Evolutionary conservation across 805 yeast species (phyloP), one percentile per base, ranked within the genome.

Genomic region (Scheffersomyces spartinae): DNA sequence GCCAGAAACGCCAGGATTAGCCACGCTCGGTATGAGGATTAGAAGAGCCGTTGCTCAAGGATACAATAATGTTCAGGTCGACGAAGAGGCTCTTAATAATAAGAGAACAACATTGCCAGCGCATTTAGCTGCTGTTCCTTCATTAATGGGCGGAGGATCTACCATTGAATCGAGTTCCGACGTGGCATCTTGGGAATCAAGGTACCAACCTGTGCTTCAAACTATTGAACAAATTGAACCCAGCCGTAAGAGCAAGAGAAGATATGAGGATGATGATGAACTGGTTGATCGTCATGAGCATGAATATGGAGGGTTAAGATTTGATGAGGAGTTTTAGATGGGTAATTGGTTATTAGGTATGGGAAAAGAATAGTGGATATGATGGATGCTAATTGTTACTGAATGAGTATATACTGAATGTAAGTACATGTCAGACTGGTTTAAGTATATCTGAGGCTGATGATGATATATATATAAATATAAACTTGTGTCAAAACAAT

Each of bases 21-120:
- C 72, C 20, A 64, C 74, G 1, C 42, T 77, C 5, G 85, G 84
- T 0, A 77, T 75, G 83, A 61, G 83, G 34, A 70, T 79, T 31
- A 64, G 88, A 40, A 74, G 75, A 37, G 61, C 78, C 2, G 71
- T 78, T 3, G 59, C 68, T 17, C 73, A 74, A 22, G 85, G 85
- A 1, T 74, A 75, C 43, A 34, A 39, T 9, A 38, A 28, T 8
- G 35, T 36, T n/a, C 21, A 21, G 10, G 14, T 18, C 25, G 21
- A 26, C 20, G 25, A 15, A 16, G 16, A 13, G 5, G 15, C 10
- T 17, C 15, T 13, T 4, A n/a, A 9, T 5, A 7, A 12, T 13
- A 14, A 38, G 14, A 46, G 71, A 41, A 48, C 52, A 3, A 62
- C 66, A 0, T 43, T 67, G 18, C 72, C 74, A 2, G 25, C 42